phyloP scores from a whole-genome alignment of 371 early-diverging fungal genomes.

The Amoeboaphelidium occidentale region DNA sequence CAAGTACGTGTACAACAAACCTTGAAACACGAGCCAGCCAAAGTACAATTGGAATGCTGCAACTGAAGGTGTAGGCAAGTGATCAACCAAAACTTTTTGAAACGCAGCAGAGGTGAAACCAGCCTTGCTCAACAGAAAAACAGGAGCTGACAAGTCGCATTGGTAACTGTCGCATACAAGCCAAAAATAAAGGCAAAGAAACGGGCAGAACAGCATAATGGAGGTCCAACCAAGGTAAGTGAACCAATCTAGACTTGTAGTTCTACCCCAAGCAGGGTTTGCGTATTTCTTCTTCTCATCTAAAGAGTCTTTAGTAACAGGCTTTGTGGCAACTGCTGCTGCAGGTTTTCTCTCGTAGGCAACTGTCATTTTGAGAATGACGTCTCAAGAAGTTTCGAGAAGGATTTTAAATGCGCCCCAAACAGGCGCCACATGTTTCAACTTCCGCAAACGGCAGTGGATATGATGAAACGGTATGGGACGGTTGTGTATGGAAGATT shows the following conservation, averaged over 20 bases:
- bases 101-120: conserved; percentile 1
- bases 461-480: too few species aligned
- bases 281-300: neutral
- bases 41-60: conserved; percentile 25
- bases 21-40: conserved; percentile 44
- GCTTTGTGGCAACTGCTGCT: too few species aligned
- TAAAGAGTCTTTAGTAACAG: too few species aligned
- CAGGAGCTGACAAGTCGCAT: conserved; percentile 32
- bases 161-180: conserved; percentile 28
- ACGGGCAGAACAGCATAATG: conserved; percentile 30
- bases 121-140: conserved; percentile 13
- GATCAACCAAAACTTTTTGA: conserved; percentile 1
- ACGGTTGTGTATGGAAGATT: too few species aligned
- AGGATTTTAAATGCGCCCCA: too few species aligned
- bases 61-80: conserved; percentile 15
- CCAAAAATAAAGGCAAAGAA: conserved; percentile 37
- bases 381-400: too few species aligned
- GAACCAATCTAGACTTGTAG: neutral
- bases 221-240: neutral
- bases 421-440: too few species aligned
- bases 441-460: too few species aligned
- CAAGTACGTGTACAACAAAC: conserved; percentile 27
- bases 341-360: too few species aligned
- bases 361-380: too few species aligned
- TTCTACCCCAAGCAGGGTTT: neutral